Evolutionary conservation across 2,329 filamentous ascomycete genomes (phyloP).

Genomic region (Chrysoporthe deuterocubensis): DNA sequence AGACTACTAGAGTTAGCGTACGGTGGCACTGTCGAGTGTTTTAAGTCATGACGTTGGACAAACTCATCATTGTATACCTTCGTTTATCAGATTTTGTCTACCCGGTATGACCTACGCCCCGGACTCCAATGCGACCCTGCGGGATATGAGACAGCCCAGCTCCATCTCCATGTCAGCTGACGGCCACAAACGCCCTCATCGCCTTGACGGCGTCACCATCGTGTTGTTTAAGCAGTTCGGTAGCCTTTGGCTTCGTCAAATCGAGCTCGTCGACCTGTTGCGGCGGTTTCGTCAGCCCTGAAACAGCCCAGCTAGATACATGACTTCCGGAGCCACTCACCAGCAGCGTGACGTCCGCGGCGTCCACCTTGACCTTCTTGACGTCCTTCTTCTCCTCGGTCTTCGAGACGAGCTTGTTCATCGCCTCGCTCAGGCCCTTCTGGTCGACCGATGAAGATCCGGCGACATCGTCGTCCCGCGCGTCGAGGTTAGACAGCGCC

Average conservation of each 20-base stretch:
- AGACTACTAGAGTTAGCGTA: background rate
- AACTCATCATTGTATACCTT: background rate
- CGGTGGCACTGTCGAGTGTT: background rate
- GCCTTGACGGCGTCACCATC: conserved; percentile 73
- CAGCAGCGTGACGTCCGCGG: conserved; percentile 70
- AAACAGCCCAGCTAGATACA: background rate
- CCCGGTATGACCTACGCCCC: background rate
- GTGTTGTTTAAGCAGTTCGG: conserved; percentile 72
- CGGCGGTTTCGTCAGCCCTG: background rate
- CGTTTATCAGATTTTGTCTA: background rate
- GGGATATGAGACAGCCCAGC: background rate
- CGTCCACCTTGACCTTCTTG: conserved; percentile 74
- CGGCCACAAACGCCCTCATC: conserved; percentile 59
- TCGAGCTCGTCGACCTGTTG: conserved; percentile 71
- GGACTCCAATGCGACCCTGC: background rate
- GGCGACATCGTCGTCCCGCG: conserved; percentile 49
- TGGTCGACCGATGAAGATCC: conserved; percentile 64
- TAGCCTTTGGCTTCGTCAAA: conserved; percentile 71
- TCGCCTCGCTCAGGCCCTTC: conserved; percentile 72
- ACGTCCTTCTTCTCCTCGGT: conserved; percentile 48
- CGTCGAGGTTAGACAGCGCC: conserved; percentile 72
- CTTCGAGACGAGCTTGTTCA: conserved; percentile 60
- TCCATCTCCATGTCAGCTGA: conserved; percentile 17
- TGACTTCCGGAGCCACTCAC: conserved; percentile 48
- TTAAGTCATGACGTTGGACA: background rate